Conservation (phyloP, 805 yeast genomes). For the Jamesozyma gamospora region DNA sequence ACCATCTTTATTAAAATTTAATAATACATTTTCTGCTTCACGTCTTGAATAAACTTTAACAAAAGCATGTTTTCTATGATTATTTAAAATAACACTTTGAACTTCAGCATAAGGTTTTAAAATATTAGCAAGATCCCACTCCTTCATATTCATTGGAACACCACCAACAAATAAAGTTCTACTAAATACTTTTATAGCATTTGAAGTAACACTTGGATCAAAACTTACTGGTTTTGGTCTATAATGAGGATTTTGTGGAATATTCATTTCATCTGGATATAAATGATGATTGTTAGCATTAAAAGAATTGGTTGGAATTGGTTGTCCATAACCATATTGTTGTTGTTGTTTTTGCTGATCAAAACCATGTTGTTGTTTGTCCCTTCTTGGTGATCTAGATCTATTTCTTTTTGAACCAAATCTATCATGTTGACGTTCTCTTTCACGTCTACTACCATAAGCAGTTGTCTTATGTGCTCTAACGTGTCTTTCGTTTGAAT, state of each 20-base stretch:
- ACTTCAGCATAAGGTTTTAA: constrained; percentile 84
- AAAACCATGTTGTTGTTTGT: background rate
- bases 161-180: constrained; percentile 94
- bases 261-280: constrained; percentile 46
- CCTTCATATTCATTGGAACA: constrained; percentile 75
- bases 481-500: background rate
- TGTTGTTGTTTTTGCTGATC: background rate
- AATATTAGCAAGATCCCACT: constrained; percentile 54
- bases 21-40: constrained; percentile 80
- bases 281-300: constrained; percentile 27
- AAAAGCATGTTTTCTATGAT: constrained; percentile 89
- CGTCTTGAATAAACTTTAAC: constrained; percentile 85
- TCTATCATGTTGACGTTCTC: constrained; percentile 20
- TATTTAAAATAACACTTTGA: constrained; percentile 79
- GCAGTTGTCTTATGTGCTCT: constrained; percentile 14
- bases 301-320: constrained; percentile 1
- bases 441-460: constrained; percentile 29
- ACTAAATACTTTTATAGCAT: constrained; percentile 70
- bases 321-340: constrained; percentile 1
- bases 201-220: constrained; percentile 66
- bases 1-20: constrained; percentile 61
- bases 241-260: constrained; percentile 63
- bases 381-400: constrained; percentile 38
- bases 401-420: constrained; percentile 36
- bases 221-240: constrained; percentile 63